Evolutionary conservation across 108 stramenopile species (phyloP).

Genomic region (Nitzschia palea): DNA sequence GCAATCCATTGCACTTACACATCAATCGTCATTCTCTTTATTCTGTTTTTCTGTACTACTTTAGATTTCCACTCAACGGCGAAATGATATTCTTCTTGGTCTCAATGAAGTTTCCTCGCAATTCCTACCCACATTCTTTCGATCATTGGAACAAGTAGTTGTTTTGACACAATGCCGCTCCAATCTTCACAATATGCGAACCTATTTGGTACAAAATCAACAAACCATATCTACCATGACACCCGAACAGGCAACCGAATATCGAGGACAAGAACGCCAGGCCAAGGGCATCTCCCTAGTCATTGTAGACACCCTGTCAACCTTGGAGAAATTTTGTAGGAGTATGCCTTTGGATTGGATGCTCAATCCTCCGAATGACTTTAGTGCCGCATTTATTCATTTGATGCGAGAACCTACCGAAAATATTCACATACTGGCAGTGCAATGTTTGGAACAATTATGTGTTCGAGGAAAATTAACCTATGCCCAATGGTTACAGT

Average conservation of each 20-base stretch:
- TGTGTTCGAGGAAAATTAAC: conserved; percentile 71
- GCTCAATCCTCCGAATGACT: conserved; percentile 49
- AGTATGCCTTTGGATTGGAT: conserved; percentile 89
- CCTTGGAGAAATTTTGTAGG: conserved; percentile 75
- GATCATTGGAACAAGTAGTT: conserved; percentile 64
- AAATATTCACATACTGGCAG: conserved; percentile 59
- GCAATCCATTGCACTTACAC: background rate
- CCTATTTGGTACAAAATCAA: conserved; percentile 56
- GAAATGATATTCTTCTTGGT: conserved; percentile 87
- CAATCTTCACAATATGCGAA: conserved; percentile 64
- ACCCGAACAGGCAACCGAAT: conserved; percentile 57
- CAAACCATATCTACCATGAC: conserved; percentile 70
- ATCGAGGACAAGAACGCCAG: conserved; percentile 49
- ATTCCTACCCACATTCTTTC: conserved; percentile 71
- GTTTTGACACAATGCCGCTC: conserved; percentile 50
- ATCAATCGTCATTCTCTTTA: background rate
- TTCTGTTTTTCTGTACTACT: background rate
- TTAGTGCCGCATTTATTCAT: conserved; percentile 71
- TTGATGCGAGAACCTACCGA: conserved; percentile 68
- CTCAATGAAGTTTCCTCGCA: conserved; percentile 78
- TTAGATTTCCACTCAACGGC: conserved; percentile 75
- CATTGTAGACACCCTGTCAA: conserved; percentile 65
- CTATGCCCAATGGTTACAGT: conserved; percentile 61
- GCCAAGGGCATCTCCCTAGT: conserved; percentile 38
- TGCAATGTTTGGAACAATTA: conserved; percentile 75